Conservation (phyloP, 768 basidiomycete species). For the Boletellus emodensis region DNA sequence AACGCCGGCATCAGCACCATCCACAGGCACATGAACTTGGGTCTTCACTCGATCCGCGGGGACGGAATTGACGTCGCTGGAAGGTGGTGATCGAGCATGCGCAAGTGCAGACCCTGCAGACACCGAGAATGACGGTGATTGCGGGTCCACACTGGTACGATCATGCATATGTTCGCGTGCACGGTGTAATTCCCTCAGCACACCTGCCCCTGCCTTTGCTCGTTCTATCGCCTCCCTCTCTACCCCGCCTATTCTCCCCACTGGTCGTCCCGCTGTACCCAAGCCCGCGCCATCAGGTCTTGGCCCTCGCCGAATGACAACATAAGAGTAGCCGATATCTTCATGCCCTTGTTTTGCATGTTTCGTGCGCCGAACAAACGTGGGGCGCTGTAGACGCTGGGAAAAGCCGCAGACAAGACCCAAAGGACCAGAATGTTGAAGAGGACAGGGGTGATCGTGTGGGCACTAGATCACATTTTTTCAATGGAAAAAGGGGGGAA, state of each 20-base stretch:
- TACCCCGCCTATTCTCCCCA: constrained; percentile 30
- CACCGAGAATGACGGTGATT: constrained; percentile 24
- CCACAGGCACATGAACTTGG: constrained; percentile 15
- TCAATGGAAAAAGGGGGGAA: background rate
- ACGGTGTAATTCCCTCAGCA: constrained; percentile 24
- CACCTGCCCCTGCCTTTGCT: constrained; percentile 11
- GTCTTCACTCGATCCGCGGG: constrained; percentile 19
- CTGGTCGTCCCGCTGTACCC: constrained; percentile 5
- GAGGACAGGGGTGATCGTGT: constrained; percentile 82
- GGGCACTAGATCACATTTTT: constrained; percentile 59
- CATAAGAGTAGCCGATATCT: constrained; percentile 85
- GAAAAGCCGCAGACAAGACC: constrained; percentile 74
- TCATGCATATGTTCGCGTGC: constrained; percentile 18
- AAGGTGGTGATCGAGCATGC: constrained; percentile 13
- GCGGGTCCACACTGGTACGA: constrained; percentile 17
- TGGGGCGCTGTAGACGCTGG: constrained; percentile 83
- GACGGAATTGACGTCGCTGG: constrained; percentile 17
- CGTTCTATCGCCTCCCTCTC: constrained; percentile 30
- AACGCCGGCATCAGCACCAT: constrained; percentile 17
- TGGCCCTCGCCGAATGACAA: constrained; percentile 76
- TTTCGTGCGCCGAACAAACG: constrained; percentile 83
- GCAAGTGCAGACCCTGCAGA: constrained; percentile 4
- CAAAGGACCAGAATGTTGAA: constrained; percentile 52
- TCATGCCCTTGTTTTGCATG: constrained; percentile 83
- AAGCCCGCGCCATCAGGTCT: constrained; percentile 44